Evolutionary conservation across 129 eudicot genomes (phyloP).

Genomic region (Kitagawia praeruptora): DNA sequence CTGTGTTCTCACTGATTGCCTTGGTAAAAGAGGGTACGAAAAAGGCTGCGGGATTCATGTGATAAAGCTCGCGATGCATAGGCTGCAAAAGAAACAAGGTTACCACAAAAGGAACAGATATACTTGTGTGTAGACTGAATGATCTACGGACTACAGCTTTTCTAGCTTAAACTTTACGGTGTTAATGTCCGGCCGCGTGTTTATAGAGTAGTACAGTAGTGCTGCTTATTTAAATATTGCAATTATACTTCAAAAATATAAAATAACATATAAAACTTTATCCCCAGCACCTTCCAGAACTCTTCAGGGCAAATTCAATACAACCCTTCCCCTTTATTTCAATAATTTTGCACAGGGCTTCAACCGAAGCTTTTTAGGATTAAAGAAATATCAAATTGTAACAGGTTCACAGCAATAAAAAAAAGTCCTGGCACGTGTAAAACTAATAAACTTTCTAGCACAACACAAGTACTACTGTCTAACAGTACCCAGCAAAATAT

Average conservation of each 20-base stretch:
- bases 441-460: not conserved
- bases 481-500: not conserved
- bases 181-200: not conserved
- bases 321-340: not conserved
- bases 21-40: constrained; percentile 65
- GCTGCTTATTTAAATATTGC: not conserved
- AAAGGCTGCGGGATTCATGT: constrained; percentile 55
- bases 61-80: constrained; percentile 58
- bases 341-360: not conserved
- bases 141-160: not conserved
- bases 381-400: not conserved
- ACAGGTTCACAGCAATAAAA: not conserved
- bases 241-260: not conserved
- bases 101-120: not conserved
- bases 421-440: not conserved
- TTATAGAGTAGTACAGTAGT: not conserved
- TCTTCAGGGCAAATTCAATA: not conserved
- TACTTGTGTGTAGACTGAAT: not conserved
- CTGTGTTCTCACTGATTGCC: constrained; percentile 58
- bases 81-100: constrained; percentile 47
- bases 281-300: not conserved
- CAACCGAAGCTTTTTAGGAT: not conserved
- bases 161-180: not conserved
- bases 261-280: not conserved
- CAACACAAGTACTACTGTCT: not conserved